phyloP scores from a whole-genome alignment of 345 rosid species.

The Salix udensis region DNA sequence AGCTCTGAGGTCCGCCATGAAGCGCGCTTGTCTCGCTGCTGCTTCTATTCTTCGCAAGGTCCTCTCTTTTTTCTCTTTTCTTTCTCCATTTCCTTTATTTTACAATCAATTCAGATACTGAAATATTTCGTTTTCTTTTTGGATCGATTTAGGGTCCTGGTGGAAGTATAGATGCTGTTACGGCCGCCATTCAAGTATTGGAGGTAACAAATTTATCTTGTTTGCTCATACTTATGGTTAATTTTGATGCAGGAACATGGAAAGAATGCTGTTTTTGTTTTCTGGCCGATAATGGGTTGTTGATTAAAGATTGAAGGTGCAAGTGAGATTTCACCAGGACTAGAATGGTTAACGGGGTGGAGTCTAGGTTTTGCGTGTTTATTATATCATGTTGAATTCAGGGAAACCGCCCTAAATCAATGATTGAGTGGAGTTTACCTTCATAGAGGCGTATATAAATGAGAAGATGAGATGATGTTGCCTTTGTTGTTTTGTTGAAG shows the following conservation, averaged over 20 bases:
- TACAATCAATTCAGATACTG: background rate
- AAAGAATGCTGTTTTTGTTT: background rate
- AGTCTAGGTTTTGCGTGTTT: background rate
- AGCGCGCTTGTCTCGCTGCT: conserved; percentile 86
- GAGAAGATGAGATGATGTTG: background rate
- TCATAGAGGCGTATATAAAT: background rate
- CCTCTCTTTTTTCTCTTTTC: background rate
- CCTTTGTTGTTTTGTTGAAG: conserved; percentile 26
- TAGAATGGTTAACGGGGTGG: background rate
- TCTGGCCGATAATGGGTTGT: background rate
- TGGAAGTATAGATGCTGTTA: conserved; percentile 68
- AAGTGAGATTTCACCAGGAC: conserved; percentile 9
- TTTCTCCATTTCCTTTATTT: background rate
- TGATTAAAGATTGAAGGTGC: background rate
- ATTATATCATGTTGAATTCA: background rate
- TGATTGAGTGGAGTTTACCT: background rate
- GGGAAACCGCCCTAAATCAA: background rate
- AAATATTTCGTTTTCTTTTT: background rate
- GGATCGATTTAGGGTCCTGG: conserved; percentile 48
- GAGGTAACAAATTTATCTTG: conserved; percentile 46
- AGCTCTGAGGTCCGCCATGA: conserved; percentile 75
- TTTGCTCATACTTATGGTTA: background rate
- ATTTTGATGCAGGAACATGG: background rate
- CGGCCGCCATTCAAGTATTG: conserved; percentile 82
- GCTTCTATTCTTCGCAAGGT: conserved; percentile 80